phyloP scores from a whole-genome alignment of 371 early-diverging fungal genomes.

The Lichtheimia ornata region DNA sequence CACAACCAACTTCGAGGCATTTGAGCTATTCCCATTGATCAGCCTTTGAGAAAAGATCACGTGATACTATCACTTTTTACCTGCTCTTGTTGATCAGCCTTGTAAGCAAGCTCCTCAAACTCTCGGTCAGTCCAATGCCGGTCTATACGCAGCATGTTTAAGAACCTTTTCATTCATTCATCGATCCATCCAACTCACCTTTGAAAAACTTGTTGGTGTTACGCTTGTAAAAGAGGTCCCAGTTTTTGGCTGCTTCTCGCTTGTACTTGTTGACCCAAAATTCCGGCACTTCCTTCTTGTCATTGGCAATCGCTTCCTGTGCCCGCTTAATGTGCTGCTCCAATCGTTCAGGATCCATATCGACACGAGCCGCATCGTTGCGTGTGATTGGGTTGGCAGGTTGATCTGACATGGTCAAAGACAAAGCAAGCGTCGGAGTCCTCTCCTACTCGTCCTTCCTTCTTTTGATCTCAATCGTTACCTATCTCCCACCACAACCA shows the following conservation, averaged over 20 bases:
- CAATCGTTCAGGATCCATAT: conserved; percentile 35
- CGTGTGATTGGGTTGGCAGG: background rate
- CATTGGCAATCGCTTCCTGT: conserved; percentile 63
- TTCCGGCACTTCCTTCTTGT: conserved; percentile 64
- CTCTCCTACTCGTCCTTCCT: background rate
- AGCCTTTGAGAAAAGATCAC: background rate
- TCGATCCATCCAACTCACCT: conserved; percentile 28
- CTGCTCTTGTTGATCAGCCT: conserved; percentile 24
- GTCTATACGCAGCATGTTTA: conserved; percentile 43
- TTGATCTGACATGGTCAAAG: background rate
- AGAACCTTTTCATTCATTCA: background rate
- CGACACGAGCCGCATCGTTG: conserved; percentile 30
- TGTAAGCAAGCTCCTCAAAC: conserved; percentile 77
- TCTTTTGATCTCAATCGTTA: background rate
- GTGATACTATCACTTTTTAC: conserved; percentile 1
- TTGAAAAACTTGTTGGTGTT: conserved; percentile 93
- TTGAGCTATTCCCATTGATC: conserved; percentile 18
- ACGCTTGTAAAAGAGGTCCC: conserved; percentile 91
- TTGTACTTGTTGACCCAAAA: conserved; percentile 86
- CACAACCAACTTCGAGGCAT: conserved; percentile 89
- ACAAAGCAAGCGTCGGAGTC: too few species aligned
- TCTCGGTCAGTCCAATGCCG: conserved; percentile 96
- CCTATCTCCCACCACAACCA: background rate
- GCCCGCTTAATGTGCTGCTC: conserved; percentile 61
- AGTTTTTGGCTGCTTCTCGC: conserved; percentile 80